Conservation (phyloP, 208 protist species). For the Wallacemonas collosoma region DNA sequence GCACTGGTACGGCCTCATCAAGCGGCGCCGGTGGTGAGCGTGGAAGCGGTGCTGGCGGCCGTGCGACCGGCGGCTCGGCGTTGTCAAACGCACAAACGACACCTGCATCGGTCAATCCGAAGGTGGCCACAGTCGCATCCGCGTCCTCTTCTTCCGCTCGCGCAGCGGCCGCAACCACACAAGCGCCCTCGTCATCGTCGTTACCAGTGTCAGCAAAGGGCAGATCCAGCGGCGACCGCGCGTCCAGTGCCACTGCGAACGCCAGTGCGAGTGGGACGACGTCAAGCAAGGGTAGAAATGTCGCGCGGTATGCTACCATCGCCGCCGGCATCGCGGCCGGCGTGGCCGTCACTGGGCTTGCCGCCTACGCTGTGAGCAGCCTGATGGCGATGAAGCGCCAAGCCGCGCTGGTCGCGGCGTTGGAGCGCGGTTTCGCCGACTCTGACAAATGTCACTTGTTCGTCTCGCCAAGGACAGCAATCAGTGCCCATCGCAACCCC, state of each 20-base stretch:
- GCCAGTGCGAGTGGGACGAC: not conserved
- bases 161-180: not conserved
- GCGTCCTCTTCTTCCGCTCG: not conserved
- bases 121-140: too few relatives aligned
- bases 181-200: not conserved
- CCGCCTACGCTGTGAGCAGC: constrained; percentile 19
- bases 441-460: constrained; percentile 34
- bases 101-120: too few relatives aligned
- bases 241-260: not conserved
- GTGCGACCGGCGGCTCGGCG: too few relatives aligned
- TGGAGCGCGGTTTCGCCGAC: constrained; percentile 9
- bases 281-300: not conserved
- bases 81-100: too few relatives aligned
- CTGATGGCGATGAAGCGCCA: constrained; percentile 25
- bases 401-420: constrained; percentile 18
- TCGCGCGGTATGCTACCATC: constrained; percentile 16
- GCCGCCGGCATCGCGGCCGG: constrained; percentile 29
- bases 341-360: constrained; percentile 24
- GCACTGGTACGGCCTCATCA: not conserved
- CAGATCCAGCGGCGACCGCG: not conserved
- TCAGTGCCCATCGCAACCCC: constrained; percentile 43
- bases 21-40: not conserved
- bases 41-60: not conserved
- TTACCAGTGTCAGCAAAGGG: not conserved
- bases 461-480: constrained; percentile 42